Base-by-base conservation (phyloP, 352 stramenopile genomes). In the Aphanomyces stellatus region DNA sequence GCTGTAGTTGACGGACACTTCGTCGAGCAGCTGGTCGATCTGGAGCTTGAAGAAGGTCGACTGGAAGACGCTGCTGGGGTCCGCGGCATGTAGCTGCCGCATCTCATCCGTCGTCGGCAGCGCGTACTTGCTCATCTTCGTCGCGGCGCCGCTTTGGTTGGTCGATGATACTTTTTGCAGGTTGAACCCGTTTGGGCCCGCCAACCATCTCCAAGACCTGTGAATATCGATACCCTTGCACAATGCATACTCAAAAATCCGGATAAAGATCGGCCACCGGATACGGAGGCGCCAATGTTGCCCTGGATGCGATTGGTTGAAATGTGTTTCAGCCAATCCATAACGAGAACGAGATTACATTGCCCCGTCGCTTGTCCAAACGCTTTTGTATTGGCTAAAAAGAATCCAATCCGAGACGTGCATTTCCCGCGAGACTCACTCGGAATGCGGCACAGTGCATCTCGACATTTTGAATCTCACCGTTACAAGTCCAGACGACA, bases 11-110 rank as follows among this genome's bases (percentile, higher is more conserved):
- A 79, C 41, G 15, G 64, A 56, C 15, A 78, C 67, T 70, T 79
- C 65, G n/a, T 77, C 70, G 33, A 97, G 77, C 55, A 97, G 71
- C 73, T 96, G 81, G 51, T 94, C 85, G 25, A 94, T 78, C 63
- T 97, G 82, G 42, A 96, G 74, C 2, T 81, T 81, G 72, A 96
- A 87, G 46, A 95, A 91, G 51, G 88, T 96, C 51, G 78, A 81
- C 24, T 76, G 76, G 65, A 91, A 89, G 41, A 87, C 86, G 34
- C 77, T 91, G 28, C 64, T 81, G 40, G 80, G 83, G 67, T 96
- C 84, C 0, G 84, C 86, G 8, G 84, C 76, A 31, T 90, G 85
- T 53, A 96, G 63, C 57, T 95, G 80, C 33, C 72, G 74, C 70
- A 92, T 72, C 71, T 95, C 88, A 43, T 87, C 87, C 53, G 82